Conservation (phyloP, 2,329 filamentous ascomycete genomes). For the Cordyceps cateniannulata region DNA sequence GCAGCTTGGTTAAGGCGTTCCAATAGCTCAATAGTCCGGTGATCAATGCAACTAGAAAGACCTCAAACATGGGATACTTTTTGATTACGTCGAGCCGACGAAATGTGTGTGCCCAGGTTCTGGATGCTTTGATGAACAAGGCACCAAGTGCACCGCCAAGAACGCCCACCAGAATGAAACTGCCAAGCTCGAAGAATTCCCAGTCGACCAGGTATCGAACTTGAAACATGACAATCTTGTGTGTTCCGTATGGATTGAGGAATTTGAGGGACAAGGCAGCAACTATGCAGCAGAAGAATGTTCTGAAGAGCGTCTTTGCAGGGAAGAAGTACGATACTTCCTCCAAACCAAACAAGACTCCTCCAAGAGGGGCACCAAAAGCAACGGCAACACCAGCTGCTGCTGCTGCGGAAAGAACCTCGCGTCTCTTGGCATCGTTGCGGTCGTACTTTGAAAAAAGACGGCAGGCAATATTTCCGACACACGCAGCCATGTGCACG, state of each 20-base stretch:
- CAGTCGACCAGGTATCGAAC: constrained; percentile 87
- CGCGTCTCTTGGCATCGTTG: constrained; percentile 90
- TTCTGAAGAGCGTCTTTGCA: constrained; percentile 92
- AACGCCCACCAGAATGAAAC: constrained; percentile 80
- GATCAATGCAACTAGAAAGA: constrained; percentile 76
- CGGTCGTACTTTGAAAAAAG: constrained; percentile 90
- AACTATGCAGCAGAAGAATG: constrained; percentile 96
- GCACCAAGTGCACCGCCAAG: constrained; percentile 81
- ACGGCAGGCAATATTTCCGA: constrained; percentile 91
- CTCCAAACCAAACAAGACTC: constrained; percentile 93
- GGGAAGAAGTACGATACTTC: constrained; percentile 97
- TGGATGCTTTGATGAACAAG: constrained; percentile 92
- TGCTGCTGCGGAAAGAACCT: constrained; percentile 92
- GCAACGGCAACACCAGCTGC: constrained; percentile 90
- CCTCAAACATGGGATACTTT: constrained; percentile 75
- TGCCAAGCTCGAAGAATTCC: constrained; percentile 84
- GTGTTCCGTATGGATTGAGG: constrained; percentile 89
- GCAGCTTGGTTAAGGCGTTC: constrained; percentile 83
- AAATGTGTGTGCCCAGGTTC: constrained; percentile 84
- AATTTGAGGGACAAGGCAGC: constrained; percentile 91
- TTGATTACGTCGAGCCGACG: constrained; percentile 77
- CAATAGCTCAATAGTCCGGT: constrained; percentile 87
- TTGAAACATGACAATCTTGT: constrained; percentile 95
- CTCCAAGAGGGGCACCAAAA: constrained; percentile 89
- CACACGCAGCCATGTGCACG: constrained; percentile 93